Base-by-base conservation (phyloP, 805 yeast genomes). In the Sugiyamaella boreocaroliniensis region DNA sequence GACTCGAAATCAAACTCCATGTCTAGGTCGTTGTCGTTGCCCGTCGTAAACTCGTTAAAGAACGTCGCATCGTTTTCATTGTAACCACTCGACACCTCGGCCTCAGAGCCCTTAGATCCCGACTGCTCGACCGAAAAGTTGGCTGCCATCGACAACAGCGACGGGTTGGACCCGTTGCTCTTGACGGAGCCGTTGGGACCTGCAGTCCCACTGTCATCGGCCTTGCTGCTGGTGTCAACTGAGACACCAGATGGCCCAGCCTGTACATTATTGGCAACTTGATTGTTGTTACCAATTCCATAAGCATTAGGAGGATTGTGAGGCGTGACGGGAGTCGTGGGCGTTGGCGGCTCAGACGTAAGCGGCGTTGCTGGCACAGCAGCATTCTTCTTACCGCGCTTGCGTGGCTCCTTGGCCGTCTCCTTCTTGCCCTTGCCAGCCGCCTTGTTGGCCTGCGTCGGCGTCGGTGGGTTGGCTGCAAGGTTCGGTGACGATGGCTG, bases 1-100 rank as follows among this genome's bases (percentile, higher is more conserved):
- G 73, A 68, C 55, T 75, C 76, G 57, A 75, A 68, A 57, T 74
- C 78, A 63, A 76, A 75, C 49, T 70, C 71, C 45, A 61, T 56
- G 29, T 62, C 66, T 55, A 56, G 48, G 18, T 58, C 63, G 19
- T 61, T 70, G 48, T 68, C 71, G 40, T 65, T 68, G 26, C 64
- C 50, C 8, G 62, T 55, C 22, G 56, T 43, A 52, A 62, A 62
- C 29, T 62, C 65, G 16, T 34, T 65, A 54, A 59, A 68, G 63
- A 60, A 69, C 64, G 68, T 49, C 10, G 65, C 64, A 40, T 71
- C 69, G 40, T 71, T 73, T 37, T 66, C 65, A 8, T 47, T 47
- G 20, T 52, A 40, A 8, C 51, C 55, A 4, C 29, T 7, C 8
- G 22, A 42, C 18, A 29, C 45, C 22, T 40, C 29, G 43, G 45